Conservation (phyloP, 352 stramenopile genomes). For the Saprolegnia parasitica region DNA sequence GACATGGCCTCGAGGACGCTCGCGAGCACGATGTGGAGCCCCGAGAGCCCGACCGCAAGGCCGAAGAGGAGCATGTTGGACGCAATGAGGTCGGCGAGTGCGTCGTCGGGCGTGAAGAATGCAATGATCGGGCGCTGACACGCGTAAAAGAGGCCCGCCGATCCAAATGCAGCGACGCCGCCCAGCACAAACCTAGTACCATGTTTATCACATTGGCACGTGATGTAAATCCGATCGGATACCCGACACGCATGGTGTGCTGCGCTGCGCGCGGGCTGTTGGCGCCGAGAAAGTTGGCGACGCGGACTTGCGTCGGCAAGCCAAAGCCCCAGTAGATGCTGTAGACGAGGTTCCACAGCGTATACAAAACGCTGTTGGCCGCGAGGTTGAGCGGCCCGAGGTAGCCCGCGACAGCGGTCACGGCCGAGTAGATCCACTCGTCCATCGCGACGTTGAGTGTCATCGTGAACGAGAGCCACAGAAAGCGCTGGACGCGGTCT, state of each 20-base stretch:
- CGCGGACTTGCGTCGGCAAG: constrained; percentile 29
- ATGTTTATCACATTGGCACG: not conserved
- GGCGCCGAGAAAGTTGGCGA: constrained; percentile 32
- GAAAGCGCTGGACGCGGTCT: constrained; percentile 20
- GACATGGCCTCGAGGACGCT: constrained; percentile 28
- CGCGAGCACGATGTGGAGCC: constrained; percentile 25
- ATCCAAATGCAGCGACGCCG: constrained; percentile 23
- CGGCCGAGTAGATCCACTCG: constrained; percentile 29
- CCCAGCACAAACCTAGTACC: constrained; percentile 12
- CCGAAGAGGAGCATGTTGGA: constrained; percentile 13
- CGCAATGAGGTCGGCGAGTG: constrained; percentile 3
- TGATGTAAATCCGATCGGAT: not conserved
- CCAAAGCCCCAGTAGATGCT: constrained; percentile 33
- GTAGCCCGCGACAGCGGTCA: constrained; percentile 22
- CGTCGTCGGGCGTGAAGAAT: constrained; percentile 25
- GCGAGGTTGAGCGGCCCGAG: constrained; percentile 45
- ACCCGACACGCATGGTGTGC: constrained; percentile 25
- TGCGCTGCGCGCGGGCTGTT: constrained; percentile 28
- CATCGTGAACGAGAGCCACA: constrained; percentile 27
- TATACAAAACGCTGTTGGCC: constrained; percentile 45
- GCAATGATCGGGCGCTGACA: constrained; percentile 22
- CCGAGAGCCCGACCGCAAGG: constrained; percentile 21
- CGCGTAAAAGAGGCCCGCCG: constrained; percentile 16
- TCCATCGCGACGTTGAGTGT: constrained; percentile 29
- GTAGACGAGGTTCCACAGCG: constrained; percentile 29